Percentiles rank a stretch among this genome's conserved stretches.
Conservation (phyloP, 2,329 filamentous ascomycete species). For the Fusarium foetens region DNA sequence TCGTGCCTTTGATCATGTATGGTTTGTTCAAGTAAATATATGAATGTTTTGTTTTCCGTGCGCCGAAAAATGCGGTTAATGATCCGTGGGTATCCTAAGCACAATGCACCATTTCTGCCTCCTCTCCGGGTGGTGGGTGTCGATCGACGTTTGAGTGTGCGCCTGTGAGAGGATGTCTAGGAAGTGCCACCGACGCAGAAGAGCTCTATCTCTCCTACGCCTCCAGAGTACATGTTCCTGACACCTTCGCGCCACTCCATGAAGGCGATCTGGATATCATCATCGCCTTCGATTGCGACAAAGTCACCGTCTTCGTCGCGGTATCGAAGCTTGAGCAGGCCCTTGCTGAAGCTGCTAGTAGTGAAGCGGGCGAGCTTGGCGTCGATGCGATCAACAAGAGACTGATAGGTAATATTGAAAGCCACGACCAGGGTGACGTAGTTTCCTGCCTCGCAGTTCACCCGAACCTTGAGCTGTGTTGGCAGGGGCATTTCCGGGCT, state of each 20-base stretch:
- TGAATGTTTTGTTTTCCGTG: slow-evolving; percentile 44
- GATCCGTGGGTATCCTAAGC: slow-evolving; percentile 45
- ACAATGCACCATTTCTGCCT: slow-evolving; percentile 41
- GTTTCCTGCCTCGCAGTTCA: slow-evolving; percentile 85
- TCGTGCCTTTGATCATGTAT: slow-evolving; percentile 40
- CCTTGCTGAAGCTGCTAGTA: slow-evolving; percentile 81
- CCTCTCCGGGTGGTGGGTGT: slow-evolving; percentile 15
- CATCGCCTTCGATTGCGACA: slow-evolving; percentile 93
- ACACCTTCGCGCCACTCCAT: slow-evolving; percentile 87
- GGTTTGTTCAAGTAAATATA: slow-evolving; percentile 40
- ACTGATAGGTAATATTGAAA: slow-evolving; percentile 94
- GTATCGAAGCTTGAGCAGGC: slow-evolving; percentile 88
- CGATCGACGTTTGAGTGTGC: slow-evolving; percentile 13
- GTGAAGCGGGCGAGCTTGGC: slow-evolving; percentile 92
- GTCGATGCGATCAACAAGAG: slow-evolving; percentile 93
- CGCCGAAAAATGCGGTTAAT: slow-evolving; percentile 49
- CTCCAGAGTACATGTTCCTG: slow-evolving; percentile 67
- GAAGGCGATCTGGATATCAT: slow-evolving; percentile 96
- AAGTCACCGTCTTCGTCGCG: slow-evolving; percentile 92
- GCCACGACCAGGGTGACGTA: slow-evolving; percentile 96
- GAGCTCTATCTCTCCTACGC: slow-evolving; percentile 89
- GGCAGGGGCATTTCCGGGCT: slow-evolving; percentile 65
- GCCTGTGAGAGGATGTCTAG: slow-evolving; percentile 20
- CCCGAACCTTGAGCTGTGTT: slow-evolving; percentile 93
- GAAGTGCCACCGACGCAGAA: slow-evolving; percentile 73